Conservation (phyloP, 495 filamentous ascomycete species). For the Amniculicola lignicola region DNA sequence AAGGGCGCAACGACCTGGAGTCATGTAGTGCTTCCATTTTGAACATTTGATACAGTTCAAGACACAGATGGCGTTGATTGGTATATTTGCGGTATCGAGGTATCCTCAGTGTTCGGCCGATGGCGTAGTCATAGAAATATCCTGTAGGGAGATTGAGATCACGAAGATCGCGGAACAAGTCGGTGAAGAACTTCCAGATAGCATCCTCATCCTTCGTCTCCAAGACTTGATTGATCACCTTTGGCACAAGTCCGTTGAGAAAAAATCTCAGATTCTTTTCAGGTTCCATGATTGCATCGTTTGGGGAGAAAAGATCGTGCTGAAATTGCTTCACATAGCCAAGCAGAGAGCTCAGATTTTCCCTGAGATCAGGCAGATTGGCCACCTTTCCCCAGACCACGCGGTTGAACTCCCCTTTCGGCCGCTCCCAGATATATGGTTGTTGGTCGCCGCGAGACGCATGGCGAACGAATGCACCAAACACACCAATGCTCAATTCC, state of each 20-base stretch:
- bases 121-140: conserved; percentile 14
- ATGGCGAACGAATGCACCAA: conserved; percentile 2
- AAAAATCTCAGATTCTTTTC: conserved; percentile 1
- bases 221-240: conserved; percentile 10
- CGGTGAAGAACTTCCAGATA: conserved; percentile 18
- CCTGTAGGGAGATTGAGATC: neutral
- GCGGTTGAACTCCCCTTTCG: neutral
- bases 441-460: neutral
- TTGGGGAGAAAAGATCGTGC: conserved; percentile 4
- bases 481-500: conserved; percentile 26
- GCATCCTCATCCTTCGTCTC: conserved; percentile 7
- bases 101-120: conserved; percentile 7
- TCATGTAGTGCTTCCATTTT: too few species aligned
- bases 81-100: conserved; percentile 17
- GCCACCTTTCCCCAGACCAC: conserved; percentile 6
- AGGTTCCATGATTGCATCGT: neutral
- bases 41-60: conserved; percentile 20
- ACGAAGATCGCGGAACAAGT: conserved; percentile 14
- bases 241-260: conserved; percentile 1
- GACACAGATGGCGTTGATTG: conserved; percentile 11
- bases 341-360: conserved; percentile 16
- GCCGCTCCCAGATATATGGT: neutral
- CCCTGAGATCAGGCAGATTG: conserved; percentile 4
- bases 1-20: conserved; percentile 9
- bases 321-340: conserved; percentile 15